Evolutionary conservation across 495 filamentous ascomycete genomes (phyloP).

Genomic region (Talaromyces trachyspermus): DNA sequence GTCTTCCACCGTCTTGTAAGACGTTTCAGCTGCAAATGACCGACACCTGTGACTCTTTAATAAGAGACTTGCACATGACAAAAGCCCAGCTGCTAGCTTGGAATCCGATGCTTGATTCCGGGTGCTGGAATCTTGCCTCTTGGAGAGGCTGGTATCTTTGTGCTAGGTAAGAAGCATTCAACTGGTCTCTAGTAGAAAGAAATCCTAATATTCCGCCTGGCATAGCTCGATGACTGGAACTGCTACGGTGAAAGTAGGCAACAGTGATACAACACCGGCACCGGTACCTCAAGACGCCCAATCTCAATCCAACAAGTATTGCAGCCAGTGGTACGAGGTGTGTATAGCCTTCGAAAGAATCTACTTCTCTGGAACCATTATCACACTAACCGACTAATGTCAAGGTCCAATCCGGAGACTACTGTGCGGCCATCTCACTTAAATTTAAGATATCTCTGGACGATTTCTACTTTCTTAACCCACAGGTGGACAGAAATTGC

Average conservation of each 20-base stretch:
- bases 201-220: neutral
- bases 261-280: neutral
- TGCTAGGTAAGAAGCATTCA: neutral
- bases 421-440: constrained; percentile 10
- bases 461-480: constrained; percentile 16
- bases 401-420: constrained; percentile 10
- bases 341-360: constrained; percentile 7
- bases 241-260: neutral
- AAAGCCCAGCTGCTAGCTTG: constrained; percentile 9
- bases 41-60: neutral
- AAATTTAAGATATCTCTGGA: constrained; percentile 6
- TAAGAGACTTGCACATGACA: constrained; percentile 1
- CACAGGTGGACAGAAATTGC: constrained; percentile 10
- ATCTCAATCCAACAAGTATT: constrained; percentile 7
- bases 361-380: neutral
- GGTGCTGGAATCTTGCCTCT: constrained; percentile 12
- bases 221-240: neutral
- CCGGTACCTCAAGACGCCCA: neutral
- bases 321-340: constrained; percentile 15
- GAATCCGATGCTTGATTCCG: constrained; percentile 15
- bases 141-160: neutral
- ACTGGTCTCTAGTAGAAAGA: neutral
- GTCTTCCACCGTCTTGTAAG: neutral
- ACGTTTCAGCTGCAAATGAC: neutral
- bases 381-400: neutral